These are phyloP conservation scores for Waitea zeae DNA, from an alignment of 1,284 basidiomycete genomes.

Conservation along the genomic window DNA sequence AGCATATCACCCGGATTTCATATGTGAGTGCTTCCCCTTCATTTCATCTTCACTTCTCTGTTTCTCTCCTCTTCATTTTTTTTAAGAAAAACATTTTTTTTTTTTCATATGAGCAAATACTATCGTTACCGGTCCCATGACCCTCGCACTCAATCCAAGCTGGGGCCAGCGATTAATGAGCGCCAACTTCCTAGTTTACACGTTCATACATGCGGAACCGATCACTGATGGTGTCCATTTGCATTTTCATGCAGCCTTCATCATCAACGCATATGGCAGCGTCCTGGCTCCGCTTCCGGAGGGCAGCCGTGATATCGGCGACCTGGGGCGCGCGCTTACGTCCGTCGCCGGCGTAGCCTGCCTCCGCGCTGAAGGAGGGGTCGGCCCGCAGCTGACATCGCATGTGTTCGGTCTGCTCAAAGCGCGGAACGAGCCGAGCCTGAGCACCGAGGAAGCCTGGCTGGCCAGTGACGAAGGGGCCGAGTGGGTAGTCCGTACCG, in stretches of 20 bases:
- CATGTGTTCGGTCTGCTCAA: slow-evolving; percentile 92
- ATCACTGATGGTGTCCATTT: slow-evolving; percentile 4
- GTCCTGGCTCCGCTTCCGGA: slow-evolving; percentile 66
- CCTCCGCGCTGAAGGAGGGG: slow-evolving; percentile 75
- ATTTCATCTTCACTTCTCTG: slow-evolving; percentile 13
- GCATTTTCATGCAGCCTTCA: slow-evolving; percentile 53
- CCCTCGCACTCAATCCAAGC: background rate
- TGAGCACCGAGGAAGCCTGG: slow-evolving; percentile 70
- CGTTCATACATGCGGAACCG: background rate
- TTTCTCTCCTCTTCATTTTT: too few species aligned
- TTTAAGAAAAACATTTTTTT: too few species aligned
- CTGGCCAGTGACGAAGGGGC: slow-evolving; percentile 81
- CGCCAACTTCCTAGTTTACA: too few species aligned
- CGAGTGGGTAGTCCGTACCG: slow-evolving; percentile 79
- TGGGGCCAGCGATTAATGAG: too few species aligned
- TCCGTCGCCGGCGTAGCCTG: slow-evolving; percentile 86
- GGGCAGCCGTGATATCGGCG: slow-evolving; percentile 35
- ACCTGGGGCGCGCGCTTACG: slow-evolving; percentile 76
- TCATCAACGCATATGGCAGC: slow-evolving; percentile 84
- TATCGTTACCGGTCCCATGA: slow-evolving; percentile 5
- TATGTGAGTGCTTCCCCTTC: slow-evolving; percentile 35
- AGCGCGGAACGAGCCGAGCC: slow-evolving; percentile 40
- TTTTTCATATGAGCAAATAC: too few species aligned
- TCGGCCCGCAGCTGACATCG: slow-evolving; percentile 81
- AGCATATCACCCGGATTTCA: slow-evolving; percentile 74